Percentiles rank a stretch among this genome's conserved stretches.
Conservation (phyloP, 768 basidiomycete species). For the Mycena olivaceomarginata region DNA sequence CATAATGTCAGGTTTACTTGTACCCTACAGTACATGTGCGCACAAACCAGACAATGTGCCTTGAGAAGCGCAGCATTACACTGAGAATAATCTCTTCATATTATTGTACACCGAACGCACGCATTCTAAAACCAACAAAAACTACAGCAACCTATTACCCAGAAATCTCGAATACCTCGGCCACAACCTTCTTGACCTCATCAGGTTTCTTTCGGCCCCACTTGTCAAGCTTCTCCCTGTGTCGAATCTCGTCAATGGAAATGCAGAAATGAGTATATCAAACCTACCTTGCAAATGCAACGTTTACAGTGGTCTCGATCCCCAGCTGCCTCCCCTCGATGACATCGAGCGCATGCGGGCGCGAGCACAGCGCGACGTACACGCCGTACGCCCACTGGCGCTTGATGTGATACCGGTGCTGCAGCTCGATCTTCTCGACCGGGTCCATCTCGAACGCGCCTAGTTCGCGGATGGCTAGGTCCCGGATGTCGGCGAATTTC, state of each 20-base stretch:
- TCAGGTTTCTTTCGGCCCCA: slow-evolving; percentile 48
- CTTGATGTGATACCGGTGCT: slow-evolving; percentile 58
- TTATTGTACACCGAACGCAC: too few species aligned
- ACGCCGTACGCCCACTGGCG: slow-evolving; percentile 49
- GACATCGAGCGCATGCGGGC: slow-evolving; percentile 42
- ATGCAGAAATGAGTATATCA: neutral
- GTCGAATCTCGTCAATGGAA: neutral
- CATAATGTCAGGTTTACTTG: too few species aligned
- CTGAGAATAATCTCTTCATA: too few species aligned
- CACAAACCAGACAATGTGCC: too few species aligned
- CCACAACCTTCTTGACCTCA: slow-evolving; percentile 47
- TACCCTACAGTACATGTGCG: too few species aligned
- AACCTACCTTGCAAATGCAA: slow-evolving; percentile 46
- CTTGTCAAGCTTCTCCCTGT: slow-evolving; percentile 48
- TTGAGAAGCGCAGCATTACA: too few species aligned
- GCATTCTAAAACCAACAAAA: too few species aligned
- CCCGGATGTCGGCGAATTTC: slow-evolving; percentile 50
- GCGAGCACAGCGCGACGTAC: slow-evolving; percentile 47
- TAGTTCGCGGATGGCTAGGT: slow-evolving; percentile 54
- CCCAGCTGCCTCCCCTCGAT: slow-evolving; percentile 57
- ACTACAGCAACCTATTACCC: too few species aligned
- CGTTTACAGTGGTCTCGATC: slow-evolving; percentile 43
- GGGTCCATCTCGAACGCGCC: slow-evolving; percentile 57
- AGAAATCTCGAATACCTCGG: slow-evolving; percentile 45
- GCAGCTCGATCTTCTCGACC: slow-evolving; percentile 63